phyloP scores from a whole-genome alignment of 805 yeast genomes.

The Monosporozyma siamensis region DNA sequence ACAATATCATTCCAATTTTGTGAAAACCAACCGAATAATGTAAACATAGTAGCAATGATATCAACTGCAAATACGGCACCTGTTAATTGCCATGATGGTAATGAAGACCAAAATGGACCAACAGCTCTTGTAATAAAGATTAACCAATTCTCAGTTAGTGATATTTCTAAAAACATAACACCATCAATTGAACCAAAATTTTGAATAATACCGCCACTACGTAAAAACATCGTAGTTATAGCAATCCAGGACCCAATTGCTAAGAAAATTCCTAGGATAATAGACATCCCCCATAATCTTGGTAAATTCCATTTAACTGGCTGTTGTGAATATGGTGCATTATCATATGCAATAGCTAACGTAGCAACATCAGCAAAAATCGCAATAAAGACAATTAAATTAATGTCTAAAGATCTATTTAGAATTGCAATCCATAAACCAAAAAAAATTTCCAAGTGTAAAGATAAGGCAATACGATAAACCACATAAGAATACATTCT shows the following conservation, averaged over 20 bases:
- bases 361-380: conserved; percentile 97
- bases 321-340: conserved; percentile 86
- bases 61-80: conserved; percentile 91
- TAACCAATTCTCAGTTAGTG: conserved; percentile 95
- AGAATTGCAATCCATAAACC: conserved; percentile 96
- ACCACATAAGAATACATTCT: conserved; percentile 97
- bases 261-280: conserved; percentile 72
- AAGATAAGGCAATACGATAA: conserved; percentile 92
- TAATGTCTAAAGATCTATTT: conserved; percentile 78
- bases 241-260: conserved; percentile 94
- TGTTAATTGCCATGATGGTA: conserved; percentile 93
- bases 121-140: conserved; percentile 93
- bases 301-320: conserved; percentile 97
- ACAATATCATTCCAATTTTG: conserved; percentile 96
- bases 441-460: conserved; percentile 88
- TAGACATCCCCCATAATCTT: conserved; percentile 95
- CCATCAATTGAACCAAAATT: conserved; percentile 93
- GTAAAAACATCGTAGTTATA: conserved; percentile 85
- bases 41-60: conserved; percentile 83
- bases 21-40: conserved; percentile 95
- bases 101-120: conserved; percentile 97
- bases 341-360: conserved; percentile 93
- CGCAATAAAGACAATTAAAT: conserved; percentile 91
- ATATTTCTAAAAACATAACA: conserved; percentile 86
- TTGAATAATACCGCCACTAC: conserved; percentile 89